These are phyloP conservation scores for Suillus weaverae DNA, from an alignment of 768 basidiomycete species.

Conservation along the genomic window DNA sequence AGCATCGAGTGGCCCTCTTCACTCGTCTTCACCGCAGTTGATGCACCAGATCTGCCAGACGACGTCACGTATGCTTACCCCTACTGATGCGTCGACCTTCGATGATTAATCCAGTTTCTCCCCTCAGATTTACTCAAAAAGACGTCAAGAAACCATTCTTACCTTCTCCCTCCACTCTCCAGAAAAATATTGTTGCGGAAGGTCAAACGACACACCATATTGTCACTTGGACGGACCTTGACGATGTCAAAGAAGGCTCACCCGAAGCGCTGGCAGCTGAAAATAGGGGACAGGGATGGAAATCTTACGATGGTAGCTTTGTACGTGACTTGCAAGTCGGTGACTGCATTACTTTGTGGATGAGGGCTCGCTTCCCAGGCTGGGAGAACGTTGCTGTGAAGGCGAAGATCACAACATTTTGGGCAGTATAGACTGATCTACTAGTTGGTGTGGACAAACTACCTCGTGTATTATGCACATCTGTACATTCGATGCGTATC, in stretches of 20 bases:
- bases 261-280: conserved; percentile 3
- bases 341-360: conserved; percentile 13
- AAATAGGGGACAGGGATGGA: conserved; percentile 7
- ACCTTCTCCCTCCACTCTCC: not conserved
- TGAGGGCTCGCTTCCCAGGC: conserved; percentile 6
- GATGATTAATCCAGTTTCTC: not conserved
- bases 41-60: not conserved
- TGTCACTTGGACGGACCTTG: conserved; percentile 8
- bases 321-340: conserved; percentile 4
- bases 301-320: conserved; percentile 8
- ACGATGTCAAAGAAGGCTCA: conserved; percentile 2
- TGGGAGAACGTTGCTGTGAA: not conserved
- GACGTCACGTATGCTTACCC: not conserved
- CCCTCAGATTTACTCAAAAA: not conserved
- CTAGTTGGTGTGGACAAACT: not conserved
- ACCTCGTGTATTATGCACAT: not conserved
- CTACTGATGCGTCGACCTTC: not conserved
- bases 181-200: conserved; percentile 3
- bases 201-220: not conserved
- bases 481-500: not conserved
- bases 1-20: not conserved
- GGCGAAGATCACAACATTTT: not conserved
- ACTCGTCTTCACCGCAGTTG: not conserved
- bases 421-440: not conserved
- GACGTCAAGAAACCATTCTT: not conserved